These are phyloP conservation scores for Fusarium sp. DNA, from an alignment of 2,329 filamentous ascomycete genomes.

Conservation along the genomic window DNA sequence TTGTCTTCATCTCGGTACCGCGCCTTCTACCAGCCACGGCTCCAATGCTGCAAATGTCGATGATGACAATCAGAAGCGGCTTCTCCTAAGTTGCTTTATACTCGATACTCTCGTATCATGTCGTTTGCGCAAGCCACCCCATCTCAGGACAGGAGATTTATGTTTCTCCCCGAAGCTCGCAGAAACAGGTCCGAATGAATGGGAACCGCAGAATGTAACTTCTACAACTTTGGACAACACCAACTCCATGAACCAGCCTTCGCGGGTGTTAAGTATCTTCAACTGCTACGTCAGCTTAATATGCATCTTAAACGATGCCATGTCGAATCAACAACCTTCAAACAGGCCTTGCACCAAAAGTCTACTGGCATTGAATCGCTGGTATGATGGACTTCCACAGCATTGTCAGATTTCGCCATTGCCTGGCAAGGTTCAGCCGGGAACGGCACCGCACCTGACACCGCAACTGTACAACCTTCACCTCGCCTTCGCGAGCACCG, in stretches of 20 bases:
- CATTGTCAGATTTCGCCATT: neutral
- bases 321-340: neutral
- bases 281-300: neutral
- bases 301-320: neutral
- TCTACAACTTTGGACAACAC: neutral
- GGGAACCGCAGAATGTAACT: neutral
- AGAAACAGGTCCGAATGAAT: neutral
- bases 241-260: neutral
- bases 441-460: neutral
- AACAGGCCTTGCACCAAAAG: neutral
- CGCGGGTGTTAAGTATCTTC: neutral
- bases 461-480: neutral
- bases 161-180: neutral
- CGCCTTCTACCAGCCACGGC: neutral
- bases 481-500: neutral
- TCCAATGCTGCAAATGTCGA: neutral
- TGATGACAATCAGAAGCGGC: neutral
- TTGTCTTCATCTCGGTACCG: neutral
- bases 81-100: neutral
- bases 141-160: neutral
- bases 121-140: neutral
- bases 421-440: neutral
- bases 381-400: neutral
- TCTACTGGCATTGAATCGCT: neutral
- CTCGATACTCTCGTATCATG: neutral